Evolutionary conservation across 805 yeast genomes (phyloP).

Genomic region (Sugiyamaella lignohabitans): DNA sequence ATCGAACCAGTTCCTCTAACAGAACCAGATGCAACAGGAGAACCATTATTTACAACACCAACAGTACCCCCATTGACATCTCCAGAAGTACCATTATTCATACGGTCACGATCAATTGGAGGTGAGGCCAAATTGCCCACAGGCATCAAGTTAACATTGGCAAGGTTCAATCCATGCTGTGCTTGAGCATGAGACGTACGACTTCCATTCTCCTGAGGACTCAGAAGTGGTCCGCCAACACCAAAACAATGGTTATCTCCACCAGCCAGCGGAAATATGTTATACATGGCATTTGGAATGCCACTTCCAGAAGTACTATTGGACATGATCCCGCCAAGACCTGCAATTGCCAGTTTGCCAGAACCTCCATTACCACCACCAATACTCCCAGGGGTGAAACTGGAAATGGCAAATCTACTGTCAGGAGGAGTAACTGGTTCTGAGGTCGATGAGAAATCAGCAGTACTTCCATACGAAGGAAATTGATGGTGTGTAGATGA

Average conservation of each 20-base stretch:
- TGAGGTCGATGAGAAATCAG: conserved; percentile 9
- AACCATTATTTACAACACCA: too few relatives aligned
- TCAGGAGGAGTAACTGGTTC: conserved; percentile 14
- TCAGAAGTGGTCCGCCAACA: background rate
- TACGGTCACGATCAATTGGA: too few relatives aligned
- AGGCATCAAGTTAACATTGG: too few relatives aligned
- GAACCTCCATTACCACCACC: background rate
- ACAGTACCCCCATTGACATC: too few relatives aligned
- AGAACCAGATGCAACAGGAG: too few relatives aligned
- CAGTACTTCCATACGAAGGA: conserved; percentile 11
- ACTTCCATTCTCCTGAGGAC: background rate
- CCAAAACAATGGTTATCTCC: background rate
- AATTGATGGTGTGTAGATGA: conserved; percentile 5
- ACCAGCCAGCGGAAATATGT: too few relatives aligned
- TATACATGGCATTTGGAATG: background rate
- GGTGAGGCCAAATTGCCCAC: too few relatives aligned
- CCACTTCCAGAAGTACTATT: too few relatives aligned
- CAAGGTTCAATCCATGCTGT: too few relatives aligned
- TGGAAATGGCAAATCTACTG: conserved; percentile 1
- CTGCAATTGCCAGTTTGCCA: too few relatives aligned
- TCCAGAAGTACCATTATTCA: too few relatives aligned
- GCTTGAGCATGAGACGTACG: background rate
- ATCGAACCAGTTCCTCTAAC: too few relatives aligned
- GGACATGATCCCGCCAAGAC: background rate
- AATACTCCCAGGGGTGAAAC: background rate